These are phyloP conservation scores for Crucihimalaya himalaica DNA, from an alignment of 345 rosid species.

Conservation along the genomic window DNA sequence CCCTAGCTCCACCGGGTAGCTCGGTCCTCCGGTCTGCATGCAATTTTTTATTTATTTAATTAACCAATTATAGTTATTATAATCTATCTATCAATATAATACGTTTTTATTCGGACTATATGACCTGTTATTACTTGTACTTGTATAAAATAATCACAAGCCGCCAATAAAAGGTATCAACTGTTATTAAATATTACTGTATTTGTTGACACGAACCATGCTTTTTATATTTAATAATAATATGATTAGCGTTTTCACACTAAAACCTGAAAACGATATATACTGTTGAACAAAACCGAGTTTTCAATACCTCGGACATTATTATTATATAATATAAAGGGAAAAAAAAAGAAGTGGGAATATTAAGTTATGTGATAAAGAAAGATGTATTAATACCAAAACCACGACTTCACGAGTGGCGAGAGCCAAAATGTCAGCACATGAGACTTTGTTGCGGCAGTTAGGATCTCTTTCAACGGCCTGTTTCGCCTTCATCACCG, in stretches of 20 bases:
- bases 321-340: not conserved
- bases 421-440: constrained; percentile 89
- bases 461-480: constrained; percentile 66
- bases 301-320: constrained; percentile 29
- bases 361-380: not conserved
- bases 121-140: constrained; percentile 9
- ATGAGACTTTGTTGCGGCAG: constrained; percentile 91
- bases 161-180: constrained; percentile 12
- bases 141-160: constrained; percentile 7
- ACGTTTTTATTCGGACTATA: not conserved
- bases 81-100: not conserved
- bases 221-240: not conserved
- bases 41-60: constrained; percentile 19
- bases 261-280: not conserved
- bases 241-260: not conserved
- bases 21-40: constrained; percentile 88
- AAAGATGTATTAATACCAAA: constrained; percentile 38
- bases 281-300: not conserved
- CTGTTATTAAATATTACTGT: not conserved
- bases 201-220: not conserved
- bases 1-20: constrained; percentile 75
- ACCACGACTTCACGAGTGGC: constrained; percentile 80
- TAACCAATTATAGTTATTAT: not conserved
- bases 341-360: not conserved
- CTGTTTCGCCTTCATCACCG: constrained; percentile 79